Conservation (phyloP, 192 early-diverging fungal genomes). For the Backusella luteola region DNA sequence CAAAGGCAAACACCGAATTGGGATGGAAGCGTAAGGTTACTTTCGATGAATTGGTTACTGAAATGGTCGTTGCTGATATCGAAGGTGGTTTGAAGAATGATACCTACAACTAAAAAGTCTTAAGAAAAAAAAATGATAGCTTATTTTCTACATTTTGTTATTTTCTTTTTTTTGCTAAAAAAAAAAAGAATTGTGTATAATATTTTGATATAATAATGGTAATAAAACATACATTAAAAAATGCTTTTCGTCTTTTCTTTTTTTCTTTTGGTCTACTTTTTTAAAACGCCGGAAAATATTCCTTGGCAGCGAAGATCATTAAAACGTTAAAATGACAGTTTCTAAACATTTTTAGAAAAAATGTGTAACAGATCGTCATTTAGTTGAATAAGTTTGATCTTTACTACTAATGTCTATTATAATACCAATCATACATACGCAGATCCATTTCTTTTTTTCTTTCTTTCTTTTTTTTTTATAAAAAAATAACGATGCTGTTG, state of each 20-base stretch:
- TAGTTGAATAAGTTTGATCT: background rate
- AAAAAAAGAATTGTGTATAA: background rate
- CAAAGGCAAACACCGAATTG: conserved; percentile 64
- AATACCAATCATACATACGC: background rate
- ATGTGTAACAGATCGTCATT: background rate
- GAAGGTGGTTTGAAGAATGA: conserved; percentile 30
- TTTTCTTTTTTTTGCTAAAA: background rate
- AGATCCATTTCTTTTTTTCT: background rate
- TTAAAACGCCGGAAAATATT: background rate
- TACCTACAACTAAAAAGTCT: background rate
- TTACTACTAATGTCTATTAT: background rate
- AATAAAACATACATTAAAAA: background rate
- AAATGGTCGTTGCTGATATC: conserved; percentile 67
- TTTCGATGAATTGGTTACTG: conserved; percentile 66
- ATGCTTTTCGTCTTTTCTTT: background rate
- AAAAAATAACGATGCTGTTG: background rate
- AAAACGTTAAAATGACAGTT: conserved; percentile 3
- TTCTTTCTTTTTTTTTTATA: background rate
- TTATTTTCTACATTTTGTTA: background rate
- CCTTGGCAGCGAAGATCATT: background rate
- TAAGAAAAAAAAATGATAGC: background rate
- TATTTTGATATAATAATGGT: background rate
- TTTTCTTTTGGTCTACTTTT: background rate
- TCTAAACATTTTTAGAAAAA: background rate
- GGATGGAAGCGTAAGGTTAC: conserved; percentile 69